Evolutionary conservation across 176 grass and related monocot genomes (phyloP), one percentile per base, ranked within the genome.

Genomic region (Alopecurus myosuroides): DNA sequence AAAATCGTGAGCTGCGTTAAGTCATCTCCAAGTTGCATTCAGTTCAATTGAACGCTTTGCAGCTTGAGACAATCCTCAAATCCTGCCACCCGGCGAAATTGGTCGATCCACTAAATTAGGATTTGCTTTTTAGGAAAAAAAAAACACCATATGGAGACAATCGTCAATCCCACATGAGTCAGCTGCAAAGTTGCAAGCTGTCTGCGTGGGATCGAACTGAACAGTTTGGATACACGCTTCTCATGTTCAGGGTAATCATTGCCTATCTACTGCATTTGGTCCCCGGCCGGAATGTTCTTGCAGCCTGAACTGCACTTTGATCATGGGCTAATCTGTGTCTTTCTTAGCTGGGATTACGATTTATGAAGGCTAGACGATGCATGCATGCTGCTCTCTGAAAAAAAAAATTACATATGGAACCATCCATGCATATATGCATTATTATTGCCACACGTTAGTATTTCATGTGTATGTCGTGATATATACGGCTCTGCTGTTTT

Each of bases 91-190:
- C 78, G 34, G 22, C 69, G 4, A 78, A 23, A 66, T 48, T 44
- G 22, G 22, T 18, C 29, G 34, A 35, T 35, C 2, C 46, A 64
- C 22, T 3, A 20, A 35, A 9, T n/a, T 67, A 36, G 14, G 29
- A 66, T 80, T 58, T n/a, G 4, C 14, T 36, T 44, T 9, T 44
- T 44, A 11, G 12, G 41, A 44, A 44, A 9, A 44, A 44, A 12
- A 44, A 44, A 0, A n/a, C n/a, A n/a, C n/a, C n/a, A n/a, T n/a
- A n/a, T n/a, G n/a, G n/a, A n/a, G n/a, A n/a, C n/a, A 90, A 67
- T 39, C n/a, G n/a, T n/a, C n/a, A n/a, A n/a, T n/a, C n/a, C 75
- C 80, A 90, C 87, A 90, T 90, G 89, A 87, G 68, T 87, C 67
- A 83, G 75, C 14, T 87, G 80, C 74, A 90, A 90, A 66, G 48